Base-by-base conservation (phyloP, 768 basidiomycete species). In the Candolleomyces eurysporus region DNA sequence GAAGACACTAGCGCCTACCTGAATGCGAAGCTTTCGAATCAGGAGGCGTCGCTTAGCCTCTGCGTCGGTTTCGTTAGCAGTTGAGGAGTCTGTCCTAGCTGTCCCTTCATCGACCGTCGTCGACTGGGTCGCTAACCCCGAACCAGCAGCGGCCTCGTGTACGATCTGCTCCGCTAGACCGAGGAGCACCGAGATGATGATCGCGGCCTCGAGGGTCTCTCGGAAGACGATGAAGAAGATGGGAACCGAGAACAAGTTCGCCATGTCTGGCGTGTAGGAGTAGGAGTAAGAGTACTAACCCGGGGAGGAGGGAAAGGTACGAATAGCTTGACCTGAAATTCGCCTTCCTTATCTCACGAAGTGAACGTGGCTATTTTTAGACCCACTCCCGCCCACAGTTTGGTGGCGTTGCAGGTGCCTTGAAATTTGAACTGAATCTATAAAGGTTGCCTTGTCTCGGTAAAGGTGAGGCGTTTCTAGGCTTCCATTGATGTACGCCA, bases 181-280 rank as follows among this genome's bases (percentile, higher is more conserved):
- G 57, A 96, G 88, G 52, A 98, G 84, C 60, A 96, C 93, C 6
- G 93, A 91, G 72, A 97, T 77, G 81, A 98, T 93, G 78, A 98
- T 90, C 48, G 86, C 87, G 4, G 94, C 91, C 79, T 97, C 95
- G 64, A 97, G 83, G 5, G 93, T 91, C 83, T 97, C 95, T 71
- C 95, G 86, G 74, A 96, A 94, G 76, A 96, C 87, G 76, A 97
- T 94, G 83, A 98, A 94, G 81, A 95, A 97, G 66, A 98, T 94
- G 69, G 94, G 87, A 59, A 96, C 83, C 61, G 91, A 92, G 76
- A 97, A 97, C 59, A 95, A 77, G 69, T 86, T 83, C 63, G 52
- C 26, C 52, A 54, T 54, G 52, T 19, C 31, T 31, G 4, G 16
- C 32, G 16, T 5, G 21, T 32, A 10, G 31, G 5, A 31, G 32